A percentile compares a stretch with the other conserved stretches of the same genome.
Evolutionary conservation across 108 stramenopile species (phyloP).

Genomic region (Aurantiochytrium sp.): DNA sequence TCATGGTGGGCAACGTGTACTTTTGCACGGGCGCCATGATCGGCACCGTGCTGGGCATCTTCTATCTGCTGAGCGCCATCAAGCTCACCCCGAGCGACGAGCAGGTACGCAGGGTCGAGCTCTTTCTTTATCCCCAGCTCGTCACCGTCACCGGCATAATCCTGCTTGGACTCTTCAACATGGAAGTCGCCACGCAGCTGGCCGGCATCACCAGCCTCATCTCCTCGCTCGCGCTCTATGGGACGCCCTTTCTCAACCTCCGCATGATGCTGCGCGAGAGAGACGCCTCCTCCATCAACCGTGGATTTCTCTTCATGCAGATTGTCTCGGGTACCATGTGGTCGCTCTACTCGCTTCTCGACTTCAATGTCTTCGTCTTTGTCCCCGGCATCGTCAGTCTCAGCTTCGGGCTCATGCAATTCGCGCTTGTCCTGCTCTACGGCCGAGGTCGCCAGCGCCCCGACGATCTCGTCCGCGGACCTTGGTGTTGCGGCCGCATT

Average conservation of each 20-base stretch:
- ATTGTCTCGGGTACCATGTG: background rate
- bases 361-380: background rate
- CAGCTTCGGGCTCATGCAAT: background rate
- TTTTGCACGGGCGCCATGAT: background rate
- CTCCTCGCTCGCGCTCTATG: background rate
- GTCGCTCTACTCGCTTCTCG: background rate
- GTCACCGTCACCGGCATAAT: background rate
- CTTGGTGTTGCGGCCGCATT: background rate
- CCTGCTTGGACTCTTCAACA: background rate
- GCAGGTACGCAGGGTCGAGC: background rate
- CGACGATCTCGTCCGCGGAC: background rate
- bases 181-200: background rate
- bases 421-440: background rate
- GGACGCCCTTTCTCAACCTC: background rate
- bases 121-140: background rate
- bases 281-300: background rate
- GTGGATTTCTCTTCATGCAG: constrained; percentile 15
- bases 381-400: background rate
- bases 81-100: background rate
- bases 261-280: background rate
- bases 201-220: background rate
- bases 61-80: background rate
- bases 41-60: background rate
- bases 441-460: background rate
- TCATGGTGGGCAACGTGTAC: background rate